Evolutionary conservation across 257 asterid species (phyloP).

Genomic region (Plantago elongata): DNA sequence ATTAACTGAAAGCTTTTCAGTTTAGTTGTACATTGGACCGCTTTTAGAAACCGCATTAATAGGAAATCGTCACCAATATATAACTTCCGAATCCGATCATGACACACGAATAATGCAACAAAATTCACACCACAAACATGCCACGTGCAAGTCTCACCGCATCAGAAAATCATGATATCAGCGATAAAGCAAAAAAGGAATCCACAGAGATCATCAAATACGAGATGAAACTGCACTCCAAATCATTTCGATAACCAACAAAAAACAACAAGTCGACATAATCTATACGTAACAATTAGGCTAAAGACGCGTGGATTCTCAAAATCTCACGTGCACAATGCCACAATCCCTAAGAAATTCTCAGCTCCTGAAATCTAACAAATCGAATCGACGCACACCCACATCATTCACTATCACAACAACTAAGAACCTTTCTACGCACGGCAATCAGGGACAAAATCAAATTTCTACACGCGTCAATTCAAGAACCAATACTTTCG

Average conservation of each 20-base stretch:
- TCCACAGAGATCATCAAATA: background rate
- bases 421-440: background rate
- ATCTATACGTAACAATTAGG: background rate
- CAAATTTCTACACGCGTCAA: background rate
- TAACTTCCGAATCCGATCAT: no score
- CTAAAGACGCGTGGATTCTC: no score
- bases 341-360: background rate
- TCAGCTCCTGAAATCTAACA: no score
- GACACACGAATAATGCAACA: no score
- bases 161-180: background rate
- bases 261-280: background rate
- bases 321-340: background rate
- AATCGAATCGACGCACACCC: background rate
- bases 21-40: no score
- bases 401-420: background rate
- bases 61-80: no score
- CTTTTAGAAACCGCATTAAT: no score
- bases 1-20: no score
- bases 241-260: no score
- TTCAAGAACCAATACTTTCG: no score
- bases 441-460: background rate
- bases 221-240: no score
- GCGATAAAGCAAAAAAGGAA: background rate
- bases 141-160: constrained; percentile 9
- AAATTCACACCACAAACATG: background rate